Base-by-base conservation (phyloP, 441 rosid species). In the Gossypium gossypioides region DNA sequence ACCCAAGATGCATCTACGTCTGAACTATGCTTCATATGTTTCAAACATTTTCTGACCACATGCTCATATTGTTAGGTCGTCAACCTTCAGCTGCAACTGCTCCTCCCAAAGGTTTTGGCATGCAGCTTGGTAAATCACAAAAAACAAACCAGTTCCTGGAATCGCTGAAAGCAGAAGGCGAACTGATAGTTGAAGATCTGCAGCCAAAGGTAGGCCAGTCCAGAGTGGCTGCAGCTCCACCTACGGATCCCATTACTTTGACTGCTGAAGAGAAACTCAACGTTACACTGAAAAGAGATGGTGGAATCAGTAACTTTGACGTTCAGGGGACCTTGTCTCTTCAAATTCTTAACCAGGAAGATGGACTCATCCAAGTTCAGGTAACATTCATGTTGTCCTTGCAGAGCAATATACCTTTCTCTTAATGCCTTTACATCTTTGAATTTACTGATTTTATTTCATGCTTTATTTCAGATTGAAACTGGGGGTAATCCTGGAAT, bases 151-250 rank as follows among this genome's bases (percentile, higher is more conserved):
- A 93, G 78, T 86, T 93, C 66, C 81, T 96, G 85, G 98, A 91
- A 78, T 93, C 97, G 68, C 80, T 96, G 84, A 93, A 91, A 82
- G 98, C 98, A 55, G 98, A 96, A 82, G 99, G 97, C 74, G 99
- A 90, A 84, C 89, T 91, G 64, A 91, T 96, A 78, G 73, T 88
- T 68, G 99, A 96, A 78, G 98, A 96, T 78, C 90, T 89, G 80
- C 91, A 85, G 80, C 97, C 97, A 61, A 89, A 80, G 77, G 79
- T 74, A 42, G 85, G 86, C 25, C 89, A 72, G 68, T 70, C 89
- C 32, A 90, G 82, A 86, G 68, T 86, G 27, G 86, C 85, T 74
- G 89, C 88, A 13, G 74, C 84, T 27, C 85, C 88, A 48, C 89
- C 71, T 73, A 88, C 98, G 52, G 98, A 96, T 86, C 98, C 97